Base-by-base conservation (phyloP, 768 basidiomycete genomes). In the Cystobasidium tubakii region DNA sequence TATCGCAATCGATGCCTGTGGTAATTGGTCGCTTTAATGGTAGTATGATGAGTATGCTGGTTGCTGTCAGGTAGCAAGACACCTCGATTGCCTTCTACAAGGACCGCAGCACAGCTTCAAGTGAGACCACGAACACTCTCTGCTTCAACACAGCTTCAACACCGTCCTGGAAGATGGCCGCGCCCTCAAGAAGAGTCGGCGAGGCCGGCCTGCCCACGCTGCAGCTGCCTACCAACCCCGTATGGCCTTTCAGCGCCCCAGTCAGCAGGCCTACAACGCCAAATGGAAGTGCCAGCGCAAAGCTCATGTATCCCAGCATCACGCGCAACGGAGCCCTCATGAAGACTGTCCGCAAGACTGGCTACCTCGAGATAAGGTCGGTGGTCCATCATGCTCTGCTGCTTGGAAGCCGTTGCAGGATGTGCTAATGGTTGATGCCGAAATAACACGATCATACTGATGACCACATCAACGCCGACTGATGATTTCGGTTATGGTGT, bases 311-410 rank as follows among this genome's bases (percentile, higher is more conserved):
- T 60, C 57, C 57, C 12, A 60, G 33, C 57, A 2, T 60, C 29
- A 23, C 57, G 1, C 63, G 63, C 31, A 71, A 36, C 42, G 31
- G 53, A 6, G 29, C 34, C 12, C 29, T 29, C 53, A 33, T 71
- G 54, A 71, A 60, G 43, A 33, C 21, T 27, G 69, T 34, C 36
- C 23, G 69, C 23, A 55, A 33, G 36, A 12, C 69, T 34, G 69
- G 69, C 53, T 71, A 71, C 39, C 69, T 71, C 54, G 69, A 71
- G 39, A 71, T 71, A 54, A 71, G 69, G 69, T 71, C 7, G 33
- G n/a, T n/a, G n/a, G 43, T 42, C 63, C 9, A 17, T n/a, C 25
- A 6, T 25, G 34, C 21, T 9, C 12, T 50, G 10, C 12, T n/a
- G n/a, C n/a, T n/a, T n/a, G n/a, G n/a, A n/a, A n/a, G n/a, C n/a